Conservation (phyloP, 1,284 basidiomycete genomes). For the Porodaedalea pini region DNA sequence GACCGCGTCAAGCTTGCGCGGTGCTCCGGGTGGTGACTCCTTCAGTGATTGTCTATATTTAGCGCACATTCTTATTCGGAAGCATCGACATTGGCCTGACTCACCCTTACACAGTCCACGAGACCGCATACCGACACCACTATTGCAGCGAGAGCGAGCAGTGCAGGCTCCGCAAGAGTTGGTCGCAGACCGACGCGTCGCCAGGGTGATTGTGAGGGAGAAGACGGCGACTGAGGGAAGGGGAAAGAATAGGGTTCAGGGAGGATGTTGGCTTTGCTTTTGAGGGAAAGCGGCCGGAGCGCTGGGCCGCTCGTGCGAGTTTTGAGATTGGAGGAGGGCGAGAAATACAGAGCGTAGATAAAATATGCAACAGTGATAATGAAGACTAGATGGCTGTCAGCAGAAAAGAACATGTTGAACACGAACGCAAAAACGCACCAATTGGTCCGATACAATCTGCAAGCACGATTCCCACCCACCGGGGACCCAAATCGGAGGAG, state of each 20-base stretch:
- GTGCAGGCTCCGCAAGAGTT: neutral
- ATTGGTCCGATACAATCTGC: constrained; percentile 14
- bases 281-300: neutral
- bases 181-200: neutral
- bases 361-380: neutral
- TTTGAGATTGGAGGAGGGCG: neutral
- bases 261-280: neutral
- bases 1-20: constrained; percentile 7
- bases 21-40: constrained; percentile 8
- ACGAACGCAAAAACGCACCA: constrained; percentile 7
- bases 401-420: neutral
- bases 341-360: neutral
- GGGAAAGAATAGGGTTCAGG: constrained; percentile 1
- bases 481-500: neutral
- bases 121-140: constrained; percentile 8
- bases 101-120: constrained; percentile 13
- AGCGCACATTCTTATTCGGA: neutral
- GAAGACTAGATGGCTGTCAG: neutral
- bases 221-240: neutral
- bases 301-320: neutral
- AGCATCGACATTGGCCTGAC: neutral
- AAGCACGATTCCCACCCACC: constrained; percentile 9
- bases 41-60: constrained; percentile 3
- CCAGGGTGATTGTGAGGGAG: neutral
- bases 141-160: neutral